Conservation (phyloP, 768 basidiomycete genomes). For the Mycena venus region DNA sequence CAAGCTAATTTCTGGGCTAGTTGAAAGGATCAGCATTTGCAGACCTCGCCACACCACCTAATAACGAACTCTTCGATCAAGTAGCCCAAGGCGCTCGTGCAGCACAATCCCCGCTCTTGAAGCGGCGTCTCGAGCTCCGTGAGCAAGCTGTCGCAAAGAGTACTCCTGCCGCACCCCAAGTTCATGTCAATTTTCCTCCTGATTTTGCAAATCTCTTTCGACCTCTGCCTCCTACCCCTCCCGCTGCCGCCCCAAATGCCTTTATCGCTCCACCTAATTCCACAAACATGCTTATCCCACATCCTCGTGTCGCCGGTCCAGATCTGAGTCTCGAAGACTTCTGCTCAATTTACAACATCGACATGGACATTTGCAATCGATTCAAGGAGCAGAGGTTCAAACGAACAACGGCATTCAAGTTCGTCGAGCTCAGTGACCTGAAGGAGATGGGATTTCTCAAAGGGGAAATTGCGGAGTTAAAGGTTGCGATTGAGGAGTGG, state of each 20-base stretch:
- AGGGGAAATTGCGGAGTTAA: background rate
- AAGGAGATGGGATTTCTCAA: background rate
- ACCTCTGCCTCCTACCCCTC: no score
- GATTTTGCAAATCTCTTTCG: no score
- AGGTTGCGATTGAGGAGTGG: background rate
- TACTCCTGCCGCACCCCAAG: no score
- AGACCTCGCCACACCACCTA: background rate
- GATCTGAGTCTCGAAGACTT: background rate
- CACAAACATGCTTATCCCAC: background rate
- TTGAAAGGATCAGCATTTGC: background rate
- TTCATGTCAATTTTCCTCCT: no score
- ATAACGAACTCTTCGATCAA: background rate
- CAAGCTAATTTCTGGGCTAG: no score
- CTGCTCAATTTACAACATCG: background rate
- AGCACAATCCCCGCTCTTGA: background rate
- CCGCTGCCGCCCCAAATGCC: no score
- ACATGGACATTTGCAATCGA: background rate
- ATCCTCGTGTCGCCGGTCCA: background rate
- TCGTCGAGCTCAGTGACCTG: background rate
- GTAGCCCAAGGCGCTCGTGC: background rate
- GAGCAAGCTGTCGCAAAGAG: no score
- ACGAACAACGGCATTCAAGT: background rate
- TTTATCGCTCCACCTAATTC: background rate
- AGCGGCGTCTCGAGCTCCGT: background rate
- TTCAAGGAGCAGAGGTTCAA: background rate